Conservation (phyloP, 2,329 filamentous ascomycete genomes). For the Venturia pyrina region DNA sequence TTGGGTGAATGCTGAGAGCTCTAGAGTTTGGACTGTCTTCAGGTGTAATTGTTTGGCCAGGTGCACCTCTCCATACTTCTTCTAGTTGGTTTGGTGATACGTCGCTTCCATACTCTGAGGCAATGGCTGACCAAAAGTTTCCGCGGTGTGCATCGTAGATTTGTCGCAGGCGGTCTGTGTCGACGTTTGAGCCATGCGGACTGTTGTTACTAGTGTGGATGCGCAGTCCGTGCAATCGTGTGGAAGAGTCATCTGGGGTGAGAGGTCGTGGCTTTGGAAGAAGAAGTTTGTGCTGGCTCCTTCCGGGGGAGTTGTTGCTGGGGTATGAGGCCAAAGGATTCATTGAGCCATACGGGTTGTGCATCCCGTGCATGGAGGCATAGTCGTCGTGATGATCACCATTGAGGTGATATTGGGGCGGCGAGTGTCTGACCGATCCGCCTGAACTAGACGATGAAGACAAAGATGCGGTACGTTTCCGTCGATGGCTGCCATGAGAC, state of each 20-base stretch:
- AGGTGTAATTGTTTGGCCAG: slow-evolving; percentile 26
- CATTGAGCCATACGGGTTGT: slow-evolving; percentile 30
- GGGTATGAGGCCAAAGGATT: slow-evolving; percentile 27
- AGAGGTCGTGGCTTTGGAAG: slow-evolving; percentile 53
- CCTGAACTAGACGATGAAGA: slow-evolving; percentile 42
- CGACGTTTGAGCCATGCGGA: slow-evolving; percentile 43
- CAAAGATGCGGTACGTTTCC: slow-evolving; percentile 64
- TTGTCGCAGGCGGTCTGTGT: slow-evolving; percentile 56
- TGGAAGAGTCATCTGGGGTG: slow-evolving; percentile 27
- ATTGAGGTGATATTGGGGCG: slow-evolving; percentile 10
- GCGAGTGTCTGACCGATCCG: slow-evolving; percentile 14
- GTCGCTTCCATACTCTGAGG: slow-evolving; percentile 58
- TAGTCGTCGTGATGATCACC: slow-evolving; percentile 23
- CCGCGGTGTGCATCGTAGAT: slow-evolving; percentile 62
- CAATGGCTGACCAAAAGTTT: slow-evolving; percentile 64
- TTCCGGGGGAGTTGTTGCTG: slow-evolving; percentile 17
- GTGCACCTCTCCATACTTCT: slow-evolving; percentile 50
- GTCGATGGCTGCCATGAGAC: slow-evolving; percentile 70
- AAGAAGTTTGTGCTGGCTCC: slow-evolving; percentile 32
- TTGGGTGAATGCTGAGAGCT: slow-evolving; percentile 24
- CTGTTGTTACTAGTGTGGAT: slow-evolving; percentile 27
- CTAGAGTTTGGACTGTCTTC: slow-evolving; percentile 29
- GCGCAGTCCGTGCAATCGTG: slow-evolving; percentile 23
- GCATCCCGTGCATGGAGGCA: slow-evolving; percentile 24
- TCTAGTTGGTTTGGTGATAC: slow-evolving; percentile 55